These are phyloP conservation scores for Apodospora peruviana DNA, from an alignment of 495 filamentous ascomycete species.

Conservation along the genomic window DNA sequence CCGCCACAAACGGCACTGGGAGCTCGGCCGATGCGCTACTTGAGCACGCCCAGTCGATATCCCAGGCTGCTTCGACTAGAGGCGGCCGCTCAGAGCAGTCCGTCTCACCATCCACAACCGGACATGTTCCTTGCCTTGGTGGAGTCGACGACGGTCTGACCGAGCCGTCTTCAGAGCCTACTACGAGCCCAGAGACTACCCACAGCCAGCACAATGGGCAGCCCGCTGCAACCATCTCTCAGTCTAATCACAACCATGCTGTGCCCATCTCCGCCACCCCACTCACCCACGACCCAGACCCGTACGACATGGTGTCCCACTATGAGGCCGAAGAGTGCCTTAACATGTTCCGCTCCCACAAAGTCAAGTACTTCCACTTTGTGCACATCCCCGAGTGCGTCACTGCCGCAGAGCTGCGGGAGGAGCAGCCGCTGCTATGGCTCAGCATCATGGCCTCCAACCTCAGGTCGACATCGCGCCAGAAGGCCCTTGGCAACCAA, in stretches of 20 bases:
- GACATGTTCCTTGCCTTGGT: too few species aligned
- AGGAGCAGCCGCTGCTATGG: slow-evolving; percentile 47
- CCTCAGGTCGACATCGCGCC: slow-evolving; percentile 26
- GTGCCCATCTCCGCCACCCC: too few species aligned
- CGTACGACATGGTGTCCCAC: too few species aligned
- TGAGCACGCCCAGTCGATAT: neutral
- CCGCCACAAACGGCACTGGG: neutral
- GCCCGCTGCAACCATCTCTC: too few species aligned
- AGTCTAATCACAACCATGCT: too few species aligned
- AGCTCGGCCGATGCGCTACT: neutral
- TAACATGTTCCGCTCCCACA: slow-evolving; percentile 29
- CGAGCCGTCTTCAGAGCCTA: too few species aligned
- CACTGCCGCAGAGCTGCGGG: slow-evolving; percentile 39
- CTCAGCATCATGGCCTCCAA: slow-evolving; percentile 43
- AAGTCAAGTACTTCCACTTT: slow-evolving; percentile 38
- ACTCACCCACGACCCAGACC: too few species aligned
- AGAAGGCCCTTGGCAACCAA: slow-evolving; percentile 29
- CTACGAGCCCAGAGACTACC: too few species aligned
- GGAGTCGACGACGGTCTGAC: too few species aligned
- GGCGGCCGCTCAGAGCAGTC: too few species aligned
- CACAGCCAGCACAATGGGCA: too few species aligned
- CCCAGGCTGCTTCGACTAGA: neutral
- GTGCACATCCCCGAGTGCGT: slow-evolving; percentile 31
- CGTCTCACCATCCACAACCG: too few species aligned
- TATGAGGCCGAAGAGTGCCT: slow-evolving; percentile 37